Evolutionary conservation across 202 grass and related monocot genomes (phyloP), one percentile per base, ranked within the genome.

Genomic region (Digitaria exilis): DNA sequence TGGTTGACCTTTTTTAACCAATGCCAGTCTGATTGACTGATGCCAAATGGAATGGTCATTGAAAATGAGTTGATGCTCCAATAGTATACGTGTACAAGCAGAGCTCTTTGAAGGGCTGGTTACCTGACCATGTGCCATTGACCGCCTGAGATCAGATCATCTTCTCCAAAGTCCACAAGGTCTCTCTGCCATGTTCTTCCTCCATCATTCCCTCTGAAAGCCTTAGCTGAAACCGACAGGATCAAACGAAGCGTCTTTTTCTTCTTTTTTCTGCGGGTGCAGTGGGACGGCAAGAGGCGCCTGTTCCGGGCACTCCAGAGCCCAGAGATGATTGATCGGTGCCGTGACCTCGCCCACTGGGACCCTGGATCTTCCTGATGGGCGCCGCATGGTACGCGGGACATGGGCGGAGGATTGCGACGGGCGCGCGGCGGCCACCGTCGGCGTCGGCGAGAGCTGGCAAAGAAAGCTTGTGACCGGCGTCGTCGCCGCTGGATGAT

Each of bases 241-340:
- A 65, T 67, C 58, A 32, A 30, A 58, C 12, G 78, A 24, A 21
- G 43, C 31, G 66, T 73, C 79, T 1, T 51, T 73, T n/a, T 77
- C 77, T 63, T 3, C 22, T 42, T 21, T 75, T 18, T 30, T n/a
- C n/a, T n/a, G n/a, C n/a, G 28, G 44, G 46, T n/a, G n/a, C n/a
- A n/a, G n/a, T n/a, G n/a, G n/a, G n/a, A n/a, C n/a, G n/a, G n/a
- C n/a, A n/a, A 71, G 44, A 8, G 50, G 41, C 19, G 31, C 34
- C 35, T 24, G 4, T 32, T 73, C 48, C 46, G 37, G 19, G 19
- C 18, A 34, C 68, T 44, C 25, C 57, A 2, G 50, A 52, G 50
- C 50, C 18, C 22, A 25, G 54, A 56, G n/a, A n/a, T 57, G 52
- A 68, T 28, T 29, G 24, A 29, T 64, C 21, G n/a, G n/a, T n/a